Conservation (phyloP, 805 yeast species). For the Debaryomyces hansenii region DNA sequence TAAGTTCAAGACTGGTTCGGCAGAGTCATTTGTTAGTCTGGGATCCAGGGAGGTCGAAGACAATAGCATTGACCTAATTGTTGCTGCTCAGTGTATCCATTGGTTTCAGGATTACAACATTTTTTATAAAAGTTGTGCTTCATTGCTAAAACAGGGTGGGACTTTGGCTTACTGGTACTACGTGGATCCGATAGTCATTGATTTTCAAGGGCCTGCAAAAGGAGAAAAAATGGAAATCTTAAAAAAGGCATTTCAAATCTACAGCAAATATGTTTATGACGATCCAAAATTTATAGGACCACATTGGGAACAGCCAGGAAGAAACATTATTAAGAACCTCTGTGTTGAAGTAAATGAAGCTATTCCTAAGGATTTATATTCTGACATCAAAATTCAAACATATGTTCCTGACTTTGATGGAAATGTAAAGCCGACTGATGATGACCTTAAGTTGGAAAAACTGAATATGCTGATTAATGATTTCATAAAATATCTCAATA, state of each 20-base stretch:
- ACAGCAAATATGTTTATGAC: slow-evolving; percentile 42
- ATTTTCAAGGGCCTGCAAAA: slow-evolving; percentile 14
- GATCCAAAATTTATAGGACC: slow-evolving; percentile 53
- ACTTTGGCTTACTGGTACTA: slow-evolving; percentile 44
- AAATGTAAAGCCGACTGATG: slow-evolving; percentile 12
- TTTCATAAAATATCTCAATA: slow-evolving; percentile 54
- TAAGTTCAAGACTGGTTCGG: slow-evolving; percentile 30
- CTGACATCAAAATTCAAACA: slow-evolving; percentile 31
- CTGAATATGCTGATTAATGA: slow-evolving; percentile 44
- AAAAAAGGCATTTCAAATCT: slow-evolving; percentile 22
- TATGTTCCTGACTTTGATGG: slow-evolving; percentile 20
- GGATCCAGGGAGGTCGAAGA: slow-evolving; percentile 12
- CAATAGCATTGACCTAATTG: slow-evolving; percentile 33
- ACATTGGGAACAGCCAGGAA: slow-evolving; percentile 87
- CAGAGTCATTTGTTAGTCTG: slow-evolving; percentile 25
- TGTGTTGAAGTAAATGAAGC: slow-evolving; percentile 42
- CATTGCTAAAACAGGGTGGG: slow-evolving; percentile 42
- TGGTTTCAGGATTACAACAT: slow-evolving; percentile 39
- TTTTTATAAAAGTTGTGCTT: slow-evolving; percentile 29
- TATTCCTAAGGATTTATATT: slow-evolving; percentile 43
- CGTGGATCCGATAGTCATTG: slow-evolving; percentile 38
- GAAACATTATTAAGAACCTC: slow-evolving; percentile 49
- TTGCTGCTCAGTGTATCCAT: slow-evolving; percentile 44
- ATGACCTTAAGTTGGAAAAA: slow-evolving; percentile 32
- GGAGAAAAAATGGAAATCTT: slow-evolving; percentile 14